Evolutionary conservation across 192 early-diverging fungal genomes (phyloP), one percentile per base, ranked within the genome.

Genomic region (Coemansia sp.): DNA sequence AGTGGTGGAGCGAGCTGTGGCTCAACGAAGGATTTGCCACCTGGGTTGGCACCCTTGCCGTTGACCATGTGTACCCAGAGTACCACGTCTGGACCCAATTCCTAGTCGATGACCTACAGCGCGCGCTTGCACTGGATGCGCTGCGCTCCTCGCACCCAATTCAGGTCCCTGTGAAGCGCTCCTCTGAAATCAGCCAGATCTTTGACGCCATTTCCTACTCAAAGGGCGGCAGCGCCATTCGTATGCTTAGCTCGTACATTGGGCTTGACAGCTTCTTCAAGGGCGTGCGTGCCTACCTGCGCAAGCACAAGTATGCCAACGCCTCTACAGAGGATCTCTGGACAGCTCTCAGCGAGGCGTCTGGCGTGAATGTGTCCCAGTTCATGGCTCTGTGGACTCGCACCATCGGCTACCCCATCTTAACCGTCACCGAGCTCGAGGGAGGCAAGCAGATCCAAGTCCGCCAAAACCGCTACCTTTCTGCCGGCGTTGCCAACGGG

Each of bases 21-120:
- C 86, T 98, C 72, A 98, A 98, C 77, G 97, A 98, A 84, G 95
- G 95, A 36, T 98, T 98, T 82, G 97, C 97, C 34, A 97, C 97
- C 7, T 98, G 95, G 90, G 94, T 95, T 24, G 96, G 95, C 33
- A 92, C 89, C 76, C 74, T 96, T 62, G 95, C 94, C 24, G 91
- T 92, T 13, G 94, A 94, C 80, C 78, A 95, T 65, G 80, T 96
- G 63, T 97, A 93, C 87, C 97, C 97, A 29, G 95, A 96, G 51
- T 97, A 95, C 94, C 89, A 96, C 75, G 86, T 95, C 33, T 98
- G 94, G 93, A 96, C 94, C 16, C 74, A 79, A 51, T 98, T 97
- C 78, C 87, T 96, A 34, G 87, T 84, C 33, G 89, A 90, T 54
- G 93, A 93, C 62, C 90, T 94, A 78, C 86, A 90, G 47, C 78